These are phyloP conservation scores for Chlamydomonas schloesseri DNA, from an alignment of 139 green algal genomes.

Conservation along the genomic window DNA sequence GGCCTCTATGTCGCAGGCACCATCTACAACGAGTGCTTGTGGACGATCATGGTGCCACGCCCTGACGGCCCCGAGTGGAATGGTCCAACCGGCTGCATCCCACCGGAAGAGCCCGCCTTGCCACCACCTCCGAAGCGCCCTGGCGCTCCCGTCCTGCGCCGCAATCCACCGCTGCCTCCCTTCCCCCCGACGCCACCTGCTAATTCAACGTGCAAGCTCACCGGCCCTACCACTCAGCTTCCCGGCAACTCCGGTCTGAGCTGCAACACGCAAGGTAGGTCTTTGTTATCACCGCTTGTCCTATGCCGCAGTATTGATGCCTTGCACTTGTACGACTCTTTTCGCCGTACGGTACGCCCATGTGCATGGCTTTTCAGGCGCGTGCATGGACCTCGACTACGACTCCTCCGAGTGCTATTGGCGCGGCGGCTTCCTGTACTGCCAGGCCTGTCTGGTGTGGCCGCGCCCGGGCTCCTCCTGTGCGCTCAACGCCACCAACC, in stretches of 20 bases:
- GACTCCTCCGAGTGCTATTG: neutral
- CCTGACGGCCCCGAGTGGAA: neutral
- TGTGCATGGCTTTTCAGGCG: neutral
- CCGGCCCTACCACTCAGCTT: neutral
- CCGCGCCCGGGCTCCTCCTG: neutral
- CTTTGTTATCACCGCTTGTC: neutral
- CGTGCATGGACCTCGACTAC: conserved; percentile 7
- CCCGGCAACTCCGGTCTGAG: neutral
- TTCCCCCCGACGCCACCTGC: neutral
- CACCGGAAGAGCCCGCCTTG: neutral
- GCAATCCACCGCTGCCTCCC: neutral
- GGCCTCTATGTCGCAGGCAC: neutral
- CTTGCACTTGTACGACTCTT: neutral
- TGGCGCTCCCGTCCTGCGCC: neutral
- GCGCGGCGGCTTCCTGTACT: conserved; percentile 14
- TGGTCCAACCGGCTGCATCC: neutral
- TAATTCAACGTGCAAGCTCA: neutral
- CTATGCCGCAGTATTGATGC: neutral
- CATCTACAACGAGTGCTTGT: conserved; percentile 13
- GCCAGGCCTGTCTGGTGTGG: neutral
- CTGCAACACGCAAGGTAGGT: neutral
- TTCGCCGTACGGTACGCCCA: too few relatives aligned
- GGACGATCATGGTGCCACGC: neutral
- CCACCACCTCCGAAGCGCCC: neutral
- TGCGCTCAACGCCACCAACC: neutral